Evolutionary conservation across 768 basidiomycete species (phyloP).

Genomic region (Phylloporus sp.): DNA sequence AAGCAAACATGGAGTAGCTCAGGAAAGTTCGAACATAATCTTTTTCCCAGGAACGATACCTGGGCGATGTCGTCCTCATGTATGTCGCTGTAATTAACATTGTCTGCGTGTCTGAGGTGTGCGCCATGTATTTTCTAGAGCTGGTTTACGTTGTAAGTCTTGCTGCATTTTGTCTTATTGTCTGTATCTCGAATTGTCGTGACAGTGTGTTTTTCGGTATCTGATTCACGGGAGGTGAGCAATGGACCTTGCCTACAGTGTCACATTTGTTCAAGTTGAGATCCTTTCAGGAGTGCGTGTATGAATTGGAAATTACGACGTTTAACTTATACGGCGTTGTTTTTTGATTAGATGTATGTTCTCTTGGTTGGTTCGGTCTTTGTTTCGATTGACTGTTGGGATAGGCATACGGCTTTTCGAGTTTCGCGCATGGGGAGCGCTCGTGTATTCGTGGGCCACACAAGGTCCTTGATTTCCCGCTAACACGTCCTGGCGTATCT

Average conservation of each 20-base stretch:
- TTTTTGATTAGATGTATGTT: slow-evolving; percentile 20
- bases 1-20: neutral
- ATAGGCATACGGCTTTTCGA: slow-evolving; percentile 26
- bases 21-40: neutral
- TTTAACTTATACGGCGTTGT: neutral
- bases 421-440: slow-evolving; percentile 32
- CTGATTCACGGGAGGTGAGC: slow-evolving; percentile 18
- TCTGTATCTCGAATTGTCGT: neutral
- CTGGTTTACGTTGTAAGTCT: slow-evolving; percentile 18
- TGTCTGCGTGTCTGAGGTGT: slow-evolving; percentile 3
- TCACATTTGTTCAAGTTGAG: slow-evolving; percentile 5
- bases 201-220: slow-evolving; percentile 20
- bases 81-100: slow-evolving; percentile 7
- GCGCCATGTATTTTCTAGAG: slow-evolving; percentile 4
- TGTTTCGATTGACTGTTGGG: neutral
- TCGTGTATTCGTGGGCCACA: slow-evolving; percentile 29
- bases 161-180: neutral
- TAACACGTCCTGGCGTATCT: neutral
- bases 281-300: slow-evolving; percentile 21
- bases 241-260: neutral
- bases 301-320: neutral
- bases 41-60: slow-evolving; percentile 25
- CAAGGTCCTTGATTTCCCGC: slow-evolving; percentile 20
- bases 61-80: slow-evolving; percentile 29
- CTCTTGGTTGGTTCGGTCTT: neutral